Percentiles rank a stretch among this genome's conserved stretches.
phyloP scores from a whole-genome alignment of 768 basidiomycete genomes.

The Sarcodon aspratus region DNA sequence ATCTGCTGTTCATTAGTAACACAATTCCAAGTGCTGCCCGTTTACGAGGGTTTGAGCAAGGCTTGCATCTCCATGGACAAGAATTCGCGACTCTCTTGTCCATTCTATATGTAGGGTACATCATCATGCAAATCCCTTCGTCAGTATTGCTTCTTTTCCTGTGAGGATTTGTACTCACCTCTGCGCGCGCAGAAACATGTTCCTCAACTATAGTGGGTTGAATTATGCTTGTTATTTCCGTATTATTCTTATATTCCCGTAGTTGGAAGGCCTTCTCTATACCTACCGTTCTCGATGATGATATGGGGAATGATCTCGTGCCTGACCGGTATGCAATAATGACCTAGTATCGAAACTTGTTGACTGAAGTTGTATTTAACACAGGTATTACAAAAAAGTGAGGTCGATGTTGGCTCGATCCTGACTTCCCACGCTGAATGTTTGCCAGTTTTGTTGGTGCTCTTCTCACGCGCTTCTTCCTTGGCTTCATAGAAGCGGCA shows the following conservation, averaged over 20 bases:
- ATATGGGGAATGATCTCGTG: conserved; percentile 41
- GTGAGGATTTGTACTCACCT: neutral
- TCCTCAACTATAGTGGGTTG: conserved; percentile 35
- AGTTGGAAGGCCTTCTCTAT: conserved; percentile 54
- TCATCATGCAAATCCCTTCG: conserved; percentile 74
- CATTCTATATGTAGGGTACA: conserved; percentile 62
- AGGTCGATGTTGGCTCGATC: conserved; percentile 26
- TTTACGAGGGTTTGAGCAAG: conserved; percentile 58
- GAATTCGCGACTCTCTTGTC: conserved; percentile 61
- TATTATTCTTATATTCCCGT: no score
- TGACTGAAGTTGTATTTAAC: conserved; percentile 23
- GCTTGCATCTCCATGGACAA: conserved; percentile 48
- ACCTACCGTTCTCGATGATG: conserved; percentile 56
- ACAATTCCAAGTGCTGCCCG: conserved; percentile 41
- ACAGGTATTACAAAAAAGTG: no score
- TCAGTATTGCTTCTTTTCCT: conserved; percentile 18
- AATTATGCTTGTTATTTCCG: no score
- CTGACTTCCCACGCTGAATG: conserved; percentile 25
- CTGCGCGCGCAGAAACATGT: conserved; percentile 44
- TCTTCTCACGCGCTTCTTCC: conserved; percentile 59
- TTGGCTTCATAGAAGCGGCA: conserved; percentile 50
- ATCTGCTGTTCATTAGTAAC: no score
- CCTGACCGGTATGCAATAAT: no score
- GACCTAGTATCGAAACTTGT: neutral
- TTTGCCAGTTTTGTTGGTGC: conserved; percentile 40